Evolutionary conservation across 805 yeast genomes (phyloP), one percentile per base, ranked within the genome.

Genomic region (Saturnispora galanensis): DNA sequence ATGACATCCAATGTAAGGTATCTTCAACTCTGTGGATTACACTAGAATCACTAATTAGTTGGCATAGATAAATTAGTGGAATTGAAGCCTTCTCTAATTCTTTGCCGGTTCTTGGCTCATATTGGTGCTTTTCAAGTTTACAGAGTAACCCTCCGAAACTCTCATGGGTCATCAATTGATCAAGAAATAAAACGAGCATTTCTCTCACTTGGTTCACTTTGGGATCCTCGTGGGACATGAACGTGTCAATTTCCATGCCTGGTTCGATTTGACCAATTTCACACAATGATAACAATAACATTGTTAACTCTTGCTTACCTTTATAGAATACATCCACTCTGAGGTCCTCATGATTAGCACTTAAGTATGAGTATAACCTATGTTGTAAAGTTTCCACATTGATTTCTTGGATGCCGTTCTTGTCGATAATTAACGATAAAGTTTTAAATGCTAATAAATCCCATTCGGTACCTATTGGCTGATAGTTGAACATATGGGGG

Each of bases 101-200:
- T 32, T 39, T 31, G 4, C 13, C 33, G n/a, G 12, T 7, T 17
- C 39, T 41, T 31, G 41, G 41, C 10, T 12, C 29, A 21, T 42
- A 42, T 31, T 37, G 31, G 16, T 36, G 13, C 17, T 37, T 43
- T n/a, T 43, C 46, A 12, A 43, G 32, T 16, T 43, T 37, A 10
- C 41, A 38, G 3, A 43, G 15, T 8, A 43, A 32, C 3, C 46
- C 46, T 16, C 46, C 46, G 34, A 38, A 43, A 32, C 46, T 43
- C 32, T 43, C 46, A 33, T 43, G 46, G 6, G 38, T 31, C 8
- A 38, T 15, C 13, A 43, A n/a, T 10, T 38, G 31, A n/a, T 38
- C 26, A 10, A 38, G 18, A 9, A 38, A 17, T n/a, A 15, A 12
- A 21, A 38, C 21, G n/a, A 43, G 12, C 11, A 38, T 7, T 28